Percentiles rank a stretch among this genome's conserved stretches.
These are phyloP conservation scores for Colletotrichum eremochloae DNA, from an alignment of 2,329 filamentous ascomycete genomes.

Conservation along the genomic window DNA sequence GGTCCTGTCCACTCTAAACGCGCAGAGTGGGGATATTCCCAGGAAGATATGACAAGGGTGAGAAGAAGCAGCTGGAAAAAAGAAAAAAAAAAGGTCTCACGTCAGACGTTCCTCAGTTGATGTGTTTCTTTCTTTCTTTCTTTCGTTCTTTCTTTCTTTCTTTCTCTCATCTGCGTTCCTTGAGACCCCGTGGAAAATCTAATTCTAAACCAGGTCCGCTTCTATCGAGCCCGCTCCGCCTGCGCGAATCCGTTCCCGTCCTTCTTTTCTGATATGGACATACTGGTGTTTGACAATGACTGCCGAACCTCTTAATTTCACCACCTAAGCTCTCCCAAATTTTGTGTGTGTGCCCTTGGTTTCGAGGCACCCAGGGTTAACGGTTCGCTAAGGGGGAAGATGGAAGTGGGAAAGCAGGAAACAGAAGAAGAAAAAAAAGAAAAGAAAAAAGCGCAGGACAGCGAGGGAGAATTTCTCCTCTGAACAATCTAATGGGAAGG, in stretches of 20 bases:
- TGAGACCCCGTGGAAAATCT: background rate
- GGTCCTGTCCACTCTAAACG: too few species aligned
- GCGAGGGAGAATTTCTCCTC: conserved; percentile 22
- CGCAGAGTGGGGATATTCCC: too few species aligned
- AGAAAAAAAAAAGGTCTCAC: background rate
- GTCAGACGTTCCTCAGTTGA: background rate
- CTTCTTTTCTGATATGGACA: background rate
- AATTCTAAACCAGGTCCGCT: background rate
- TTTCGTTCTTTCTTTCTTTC: background rate
- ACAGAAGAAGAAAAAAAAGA: background rate
- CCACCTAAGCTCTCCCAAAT: background rate
- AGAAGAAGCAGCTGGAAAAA: too few species aligned
- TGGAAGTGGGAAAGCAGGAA: background rate
- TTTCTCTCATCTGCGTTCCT: background rate
- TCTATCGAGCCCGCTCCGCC: background rate
- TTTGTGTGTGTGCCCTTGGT: background rate
- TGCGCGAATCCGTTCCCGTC: background rate
- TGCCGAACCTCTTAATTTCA: background rate
- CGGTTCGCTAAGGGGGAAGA: background rate
- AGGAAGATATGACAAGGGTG: background rate
- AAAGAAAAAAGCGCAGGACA: background rate
- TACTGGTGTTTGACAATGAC: background rate
- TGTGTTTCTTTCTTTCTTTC: background rate
- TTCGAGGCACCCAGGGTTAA: background rate
- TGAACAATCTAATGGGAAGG: background rate